Evolutionary conservation across 176 grass and related monocot genomes (phyloP), one percentile per base, ranked within the genome.

Genomic region (Ananas comosus): DNA sequence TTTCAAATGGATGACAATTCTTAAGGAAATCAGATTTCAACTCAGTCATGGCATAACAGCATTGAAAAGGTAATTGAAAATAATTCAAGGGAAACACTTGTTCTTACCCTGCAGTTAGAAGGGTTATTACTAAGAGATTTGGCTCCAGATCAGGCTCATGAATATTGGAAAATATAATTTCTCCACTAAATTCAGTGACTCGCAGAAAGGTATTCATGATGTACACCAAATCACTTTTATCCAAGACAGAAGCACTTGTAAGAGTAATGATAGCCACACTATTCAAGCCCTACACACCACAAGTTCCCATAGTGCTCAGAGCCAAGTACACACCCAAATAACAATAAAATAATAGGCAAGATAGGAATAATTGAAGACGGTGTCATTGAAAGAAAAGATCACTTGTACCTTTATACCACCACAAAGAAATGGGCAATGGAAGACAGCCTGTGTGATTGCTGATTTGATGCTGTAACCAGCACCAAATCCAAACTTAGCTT

Each of bases 401-500:
- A 57, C 54, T 51, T 66, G 51, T 65, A 97, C 94, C 89, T 92
- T 97, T 73, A 81, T 81, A 68, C 82, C 68, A 70, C 80, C 83
- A 85, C 74, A 54, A 83, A 97, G 71, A 83, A 85, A 92, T 61
- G 89, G 88, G 54, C 80, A 87, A 69, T 92, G 80, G 54, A 87
- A 87, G 51, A 97, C 77, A 68, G 94, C 94, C 68, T 92, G 94
- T 33, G 83, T 90, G 80, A 88, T 85, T 78, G 94, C 89, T 80
- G 89, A 92, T 64, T 90, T 88, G 72, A 89, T 58, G 53, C 85
- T 89, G 83, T 92, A 97, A 69, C 89, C 86, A 79, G 80, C 94
- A 80, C 94, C 89, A 85, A 97, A 92, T 76, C 86, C 86, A 83
- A 92, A 74, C 80, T 88, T 97, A 74, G 80, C 94, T 87, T 92